Percentiles rank a stretch among this genome's conserved stretches.
Conservation (phyloP, 371 early-diverging fungal genomes). For the Blakeslea trispora region DNA sequence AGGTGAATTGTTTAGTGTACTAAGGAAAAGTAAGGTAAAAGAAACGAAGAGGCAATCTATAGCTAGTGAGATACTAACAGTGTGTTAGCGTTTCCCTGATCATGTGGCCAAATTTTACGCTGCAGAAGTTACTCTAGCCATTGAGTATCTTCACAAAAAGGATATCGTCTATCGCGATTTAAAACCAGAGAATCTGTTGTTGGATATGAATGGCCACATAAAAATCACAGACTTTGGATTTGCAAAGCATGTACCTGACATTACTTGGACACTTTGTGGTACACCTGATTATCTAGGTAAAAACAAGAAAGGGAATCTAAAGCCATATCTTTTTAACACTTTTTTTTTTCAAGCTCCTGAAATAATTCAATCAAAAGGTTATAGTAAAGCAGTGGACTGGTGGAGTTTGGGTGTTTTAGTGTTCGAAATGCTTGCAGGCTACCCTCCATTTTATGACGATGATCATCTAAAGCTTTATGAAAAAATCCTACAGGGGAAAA, state of each 20-base stretch:
- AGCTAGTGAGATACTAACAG: background rate
- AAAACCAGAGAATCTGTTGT: conserved; percentile 90
- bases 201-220: conserved; percentile 89
- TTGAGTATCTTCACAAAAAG: conserved; percentile 88
- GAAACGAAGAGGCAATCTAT: background rate
- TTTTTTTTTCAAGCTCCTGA: conserved; percentile 77
- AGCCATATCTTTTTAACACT: conserved; percentile 49
- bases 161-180: conserved; percentile 93
- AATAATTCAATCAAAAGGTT: conserved; percentile 95
- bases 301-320: background rate
- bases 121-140: conserved; percentile 70
- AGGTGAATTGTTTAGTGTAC: conserved; percentile 89
- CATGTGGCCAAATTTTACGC: conserved; percentile 86
- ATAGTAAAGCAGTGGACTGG: conserved; percentile 97
- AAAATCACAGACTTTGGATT: conserved; percentile 99
- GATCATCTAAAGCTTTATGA: conserved; percentile 94
- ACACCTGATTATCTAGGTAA: conserved; percentile 94
- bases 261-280: conserved; percentile 78
- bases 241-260: conserved; percentile 93
- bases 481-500: conserved; percentile 87
- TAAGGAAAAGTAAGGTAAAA: conserved; percentile 68
- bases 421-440: conserved; percentile 61
- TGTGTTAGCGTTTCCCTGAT: conserved; percentile 75
- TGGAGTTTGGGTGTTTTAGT: conserved; percentile 97
- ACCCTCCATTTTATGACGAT: conserved; percentile 97